A percentile compares a stretch with the other conserved stretches of the same genome.
Evolutionary conservation across 352 stramenopile genomes (phyloP).

Genomic region (Phytopythium boreale): DNA sequence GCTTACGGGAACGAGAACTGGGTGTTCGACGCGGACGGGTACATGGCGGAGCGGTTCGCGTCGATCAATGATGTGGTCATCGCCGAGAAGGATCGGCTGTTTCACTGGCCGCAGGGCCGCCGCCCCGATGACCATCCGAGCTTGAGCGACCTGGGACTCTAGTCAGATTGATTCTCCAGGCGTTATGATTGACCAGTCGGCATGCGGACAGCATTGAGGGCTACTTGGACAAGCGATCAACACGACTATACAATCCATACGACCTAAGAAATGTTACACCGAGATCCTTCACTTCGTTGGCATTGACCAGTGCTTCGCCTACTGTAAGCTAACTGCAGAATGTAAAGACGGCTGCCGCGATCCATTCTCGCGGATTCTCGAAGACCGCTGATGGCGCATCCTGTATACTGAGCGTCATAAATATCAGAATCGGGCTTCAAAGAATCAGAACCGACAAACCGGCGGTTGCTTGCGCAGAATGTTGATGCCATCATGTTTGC

Average conservation of each 20-base stretch:
- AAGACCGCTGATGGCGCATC: not conserved
- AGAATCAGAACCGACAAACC: not conserved
- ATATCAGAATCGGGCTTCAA: not conserved
- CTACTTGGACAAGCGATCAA: too few species aligned
- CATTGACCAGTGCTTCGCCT: too few species aligned
- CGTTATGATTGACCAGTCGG: not conserved
- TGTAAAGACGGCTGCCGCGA: not conserved
- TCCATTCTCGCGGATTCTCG: too few species aligned
- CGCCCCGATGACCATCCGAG: conserved; percentile 42
- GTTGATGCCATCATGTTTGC: conserved; percentile 1
- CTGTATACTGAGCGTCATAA: not conserved
- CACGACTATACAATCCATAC: too few species aligned
- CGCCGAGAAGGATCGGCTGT: conserved; percentile 59
- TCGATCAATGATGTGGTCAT: conserved; percentile 88
- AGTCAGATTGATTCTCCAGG: not conserved
- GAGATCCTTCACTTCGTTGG: not conserved
- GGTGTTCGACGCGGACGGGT: conserved; percentile 78
- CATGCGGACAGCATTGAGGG: not conserved
- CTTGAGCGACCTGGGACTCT: conserved; percentile 36
- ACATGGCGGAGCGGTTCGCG: conserved; percentile 84
- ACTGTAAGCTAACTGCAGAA: too few species aligned
- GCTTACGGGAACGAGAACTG: conserved; percentile 90
- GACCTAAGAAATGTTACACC: not conserved
- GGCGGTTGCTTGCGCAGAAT: not conserved
- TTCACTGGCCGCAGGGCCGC: conserved; percentile 53